phyloP scores from a whole-genome alignment of 202 grass and related monocot species.

The Bolboschoenoplectus hybrid region DNA sequence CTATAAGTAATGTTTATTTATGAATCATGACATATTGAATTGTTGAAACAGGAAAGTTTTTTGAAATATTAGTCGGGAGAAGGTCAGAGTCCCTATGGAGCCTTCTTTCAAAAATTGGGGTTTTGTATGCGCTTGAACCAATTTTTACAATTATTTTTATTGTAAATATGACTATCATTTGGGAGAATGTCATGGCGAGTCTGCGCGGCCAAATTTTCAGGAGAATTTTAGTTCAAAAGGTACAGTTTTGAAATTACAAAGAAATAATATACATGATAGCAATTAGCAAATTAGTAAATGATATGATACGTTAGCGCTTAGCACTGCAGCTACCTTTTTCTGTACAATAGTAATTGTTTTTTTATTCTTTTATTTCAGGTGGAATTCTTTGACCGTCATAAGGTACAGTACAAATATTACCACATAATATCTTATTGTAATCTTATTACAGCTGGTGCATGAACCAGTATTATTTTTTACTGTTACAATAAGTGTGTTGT shows the following conservation, averaged over 20 bases:
- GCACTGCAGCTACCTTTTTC: background rate
- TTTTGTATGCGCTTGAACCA: conserved; percentile 78
- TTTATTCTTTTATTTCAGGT: conserved; percentile 58
- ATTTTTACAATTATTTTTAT: conserved; percentile 84
- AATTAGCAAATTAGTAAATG: conserved; percentile 21
- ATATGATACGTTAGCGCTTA: background rate
- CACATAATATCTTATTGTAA: background rate
- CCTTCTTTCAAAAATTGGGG: conserved; percentile 73
- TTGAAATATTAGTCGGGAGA: conserved; percentile 84
- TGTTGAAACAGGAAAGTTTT: conserved; percentile 71
- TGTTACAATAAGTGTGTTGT: conserved; percentile 11
- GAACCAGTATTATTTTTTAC: background rate
- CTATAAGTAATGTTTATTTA: conserved; percentile 16
- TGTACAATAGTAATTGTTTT: conserved; percentile 23
- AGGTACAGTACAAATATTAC: conserved; percentile 50
- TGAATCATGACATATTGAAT: conserved; percentile 30
- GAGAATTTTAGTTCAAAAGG: conserved; percentile 93
- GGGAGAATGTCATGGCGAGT: conserved; percentile 86
- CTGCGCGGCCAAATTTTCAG: conserved; percentile 89
- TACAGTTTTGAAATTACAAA: conserved; percentile 35
- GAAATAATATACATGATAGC: conserved; percentile 23
- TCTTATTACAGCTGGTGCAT: background rate
- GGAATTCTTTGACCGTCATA: conserved; percentile 93
- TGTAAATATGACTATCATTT: conserved; percentile 82
- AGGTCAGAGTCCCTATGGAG: conserved; percentile 59